These are phyloP conservation scores for Schizosaccharomyces osmophilus DNA, from an alignment of 805 yeast genomes.

Conservation along the genomic window DNA sequence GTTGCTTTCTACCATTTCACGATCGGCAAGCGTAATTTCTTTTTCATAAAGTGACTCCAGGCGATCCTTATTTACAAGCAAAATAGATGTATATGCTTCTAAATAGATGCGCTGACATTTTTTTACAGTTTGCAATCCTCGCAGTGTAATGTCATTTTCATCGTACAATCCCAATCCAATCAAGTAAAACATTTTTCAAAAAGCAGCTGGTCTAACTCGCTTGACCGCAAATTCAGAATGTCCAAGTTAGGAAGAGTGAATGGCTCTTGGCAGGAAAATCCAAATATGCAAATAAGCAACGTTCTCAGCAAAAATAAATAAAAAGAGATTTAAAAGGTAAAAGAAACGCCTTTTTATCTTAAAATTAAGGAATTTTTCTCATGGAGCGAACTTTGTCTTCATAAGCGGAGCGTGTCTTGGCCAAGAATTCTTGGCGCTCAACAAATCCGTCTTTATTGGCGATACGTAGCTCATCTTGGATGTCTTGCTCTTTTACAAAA, in stretches of 20 bases:
- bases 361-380: conserved; percentile 7
- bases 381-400: conserved; percentile 27
- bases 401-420: conserved; percentile 38
- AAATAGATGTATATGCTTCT: conserved; percentile 83
- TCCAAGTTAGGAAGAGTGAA: too few relatives aligned
- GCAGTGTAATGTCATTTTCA: conserved; percentile 73
- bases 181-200: conserved; percentile 46
- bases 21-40: conserved; percentile 66
- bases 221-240: too few relatives aligned
- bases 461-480: conserved; percentile 54
- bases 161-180: conserved; percentile 81
- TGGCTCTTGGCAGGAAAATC: too few relatives aligned
- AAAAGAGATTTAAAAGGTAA: too few relatives aligned
- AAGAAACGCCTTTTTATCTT: too few relatives aligned
- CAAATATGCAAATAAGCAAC: conserved; percentile 4
- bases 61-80: conserved; percentile 64
- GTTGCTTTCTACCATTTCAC: conserved; percentile 81
- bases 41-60: conserved; percentile 62
- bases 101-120: conserved; percentile 74
- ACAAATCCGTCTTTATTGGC: conserved; percentile 78
- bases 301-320: too few relatives aligned
- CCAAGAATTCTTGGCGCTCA: conserved; percentile 73
- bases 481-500: conserved; percentile 67
- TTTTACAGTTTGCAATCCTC: conserved; percentile 69
- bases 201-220: not conserved